phyloP scores from a whole-genome alignment of 345 rosid species.

The Euclidium syriacum region DNA sequence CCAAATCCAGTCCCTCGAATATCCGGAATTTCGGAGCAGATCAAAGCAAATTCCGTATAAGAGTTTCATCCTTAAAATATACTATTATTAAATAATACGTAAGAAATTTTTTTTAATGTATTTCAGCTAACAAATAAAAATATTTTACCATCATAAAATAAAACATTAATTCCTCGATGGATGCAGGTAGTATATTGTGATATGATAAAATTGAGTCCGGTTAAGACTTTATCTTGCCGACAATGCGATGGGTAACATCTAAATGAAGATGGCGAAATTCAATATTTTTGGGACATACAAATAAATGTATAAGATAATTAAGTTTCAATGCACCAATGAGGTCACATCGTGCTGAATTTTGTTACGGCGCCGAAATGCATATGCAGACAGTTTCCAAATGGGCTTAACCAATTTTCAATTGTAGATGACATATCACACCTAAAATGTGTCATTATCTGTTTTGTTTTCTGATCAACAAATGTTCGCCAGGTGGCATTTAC shows the following conservation, averaged over 20 bases:
- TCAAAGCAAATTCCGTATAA: too few relatives aligned
- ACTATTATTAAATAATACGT: too few relatives aligned
- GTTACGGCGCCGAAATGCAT: constrained; percentile 30
- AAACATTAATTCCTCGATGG: too few relatives aligned
- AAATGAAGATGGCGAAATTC: background rate
- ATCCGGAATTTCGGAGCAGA: too few relatives aligned
- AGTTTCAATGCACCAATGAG: background rate
- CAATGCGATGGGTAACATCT: background rate
- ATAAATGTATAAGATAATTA: background rate
- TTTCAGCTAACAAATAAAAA: too few relatives aligned
- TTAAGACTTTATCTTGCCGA: background rate
- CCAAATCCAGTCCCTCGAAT: too few relatives aligned
- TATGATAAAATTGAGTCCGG: too few relatives aligned
- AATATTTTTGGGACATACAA: background rate
- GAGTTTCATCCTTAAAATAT: too few relatives aligned
- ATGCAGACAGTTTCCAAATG: background rate
- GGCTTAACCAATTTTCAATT: background rate
- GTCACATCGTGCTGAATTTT: constrained; percentile 15
- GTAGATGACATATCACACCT: background rate
- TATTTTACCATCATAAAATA: too few relatives aligned
- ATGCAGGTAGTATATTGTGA: too few relatives aligned
- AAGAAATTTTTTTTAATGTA: too few relatives aligned
- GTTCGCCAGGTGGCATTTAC: background rate
- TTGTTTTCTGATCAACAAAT: background rate
- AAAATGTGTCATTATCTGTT: background rate